A percentile compares a stretch with the other conserved stretches of the same genome.
Conservation (phyloP, 306 rosid genomes). For the Acacia confusa region DNA sequence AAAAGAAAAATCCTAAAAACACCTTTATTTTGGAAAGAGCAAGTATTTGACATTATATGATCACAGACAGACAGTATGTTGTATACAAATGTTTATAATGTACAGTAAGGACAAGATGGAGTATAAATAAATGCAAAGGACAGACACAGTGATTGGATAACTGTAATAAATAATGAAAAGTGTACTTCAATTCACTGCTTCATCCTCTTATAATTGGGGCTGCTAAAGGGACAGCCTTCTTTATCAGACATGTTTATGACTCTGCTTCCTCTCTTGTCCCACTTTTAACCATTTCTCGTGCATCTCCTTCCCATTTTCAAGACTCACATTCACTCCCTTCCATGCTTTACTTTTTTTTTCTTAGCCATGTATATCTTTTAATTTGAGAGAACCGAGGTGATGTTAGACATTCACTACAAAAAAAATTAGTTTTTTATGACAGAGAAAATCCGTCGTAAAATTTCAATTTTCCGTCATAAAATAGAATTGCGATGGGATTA, state of each 20-base stretch:
- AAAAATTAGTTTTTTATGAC: no score
- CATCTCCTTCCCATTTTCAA: background rate
- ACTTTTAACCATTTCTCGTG: conserved; percentile 25
- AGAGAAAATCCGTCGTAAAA: no score
- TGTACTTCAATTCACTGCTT: conserved; percentile 49
- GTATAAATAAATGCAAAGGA: background rate
- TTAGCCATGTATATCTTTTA: no score
- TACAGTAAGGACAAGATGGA: background rate
- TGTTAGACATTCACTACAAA: no score
- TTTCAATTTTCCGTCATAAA: no score
- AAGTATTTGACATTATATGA: background rate
- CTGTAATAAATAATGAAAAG: conserved; percentile 33
- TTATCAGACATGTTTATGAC: conserved; percentile 51
- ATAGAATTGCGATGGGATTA: no score
- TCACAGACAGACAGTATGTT: background rate
- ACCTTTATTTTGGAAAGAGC: background rate
- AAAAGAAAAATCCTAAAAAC: background rate
- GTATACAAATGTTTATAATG: background rate
- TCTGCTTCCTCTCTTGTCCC: conserved; percentile 35
- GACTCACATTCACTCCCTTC: background rate
- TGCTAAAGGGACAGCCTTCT: conserved; percentile 33
- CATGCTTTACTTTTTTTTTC: no score
- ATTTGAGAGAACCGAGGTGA: no score
- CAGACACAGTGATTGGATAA: background rate
- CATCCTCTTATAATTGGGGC: conserved; percentile 55